These are phyloP conservation scores for Tuber magnatum DNA, from an alignment of 495 filamentous ascomycete genomes.

Conservation along the genomic window DNA sequence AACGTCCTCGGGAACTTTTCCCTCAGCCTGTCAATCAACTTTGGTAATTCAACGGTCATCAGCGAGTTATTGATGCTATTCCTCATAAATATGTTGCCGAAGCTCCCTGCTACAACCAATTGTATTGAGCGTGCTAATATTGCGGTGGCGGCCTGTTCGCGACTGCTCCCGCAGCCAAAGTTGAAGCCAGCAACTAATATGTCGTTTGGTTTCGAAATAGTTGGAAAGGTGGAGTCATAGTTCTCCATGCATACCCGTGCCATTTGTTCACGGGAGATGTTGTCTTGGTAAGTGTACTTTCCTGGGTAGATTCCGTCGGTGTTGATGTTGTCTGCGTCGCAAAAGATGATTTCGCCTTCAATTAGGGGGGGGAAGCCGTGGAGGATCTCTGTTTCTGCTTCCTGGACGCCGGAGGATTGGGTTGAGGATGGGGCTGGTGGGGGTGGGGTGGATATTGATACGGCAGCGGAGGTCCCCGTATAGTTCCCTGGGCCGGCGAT, in stretches of 20 bases:
- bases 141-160: slow-evolving; percentile 86
- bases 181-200: slow-evolving; percentile 84
- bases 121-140: slow-evolving; percentile 79
- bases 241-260: slow-evolving; percentile 86
- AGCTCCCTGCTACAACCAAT: slow-evolving; percentile 75
- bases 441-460: slow-evolving; percentile 20
- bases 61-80: slow-evolving; percentile 93
- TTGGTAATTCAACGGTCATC: slow-evolving; percentile 73
- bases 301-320: slow-evolving; percentile 84
- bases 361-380: slow-evolving; percentile 63
- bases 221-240: slow-evolving; percentile 66
- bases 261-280: slow-evolving; percentile 68
- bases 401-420: slow-evolving; percentile 22
- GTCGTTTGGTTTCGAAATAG: slow-evolving; percentile 57
- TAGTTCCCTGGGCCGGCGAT: slow-evolving; percentile 80
- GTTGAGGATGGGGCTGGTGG: slow-evolving; percentile 11
- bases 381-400: slow-evolving; percentile 54
- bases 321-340: slow-evolving; percentile 66
- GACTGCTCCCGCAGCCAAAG: slow-evolving; percentile 74
- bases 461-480: slow-evolving; percentile 16
- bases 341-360: slow-evolving; percentile 62
- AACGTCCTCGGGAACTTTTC: slow-evolving; percentile 59
- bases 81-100: slow-evolving; percentile 79
- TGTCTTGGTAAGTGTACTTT: slow-evolving; percentile 85
- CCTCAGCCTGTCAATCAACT: slow-evolving; percentile 61